Evolutionary conservation across 257 asterid species (phyloP), one percentile per base, ranked within the genome.

Genomic region (Nemophila menziesii): DNA sequence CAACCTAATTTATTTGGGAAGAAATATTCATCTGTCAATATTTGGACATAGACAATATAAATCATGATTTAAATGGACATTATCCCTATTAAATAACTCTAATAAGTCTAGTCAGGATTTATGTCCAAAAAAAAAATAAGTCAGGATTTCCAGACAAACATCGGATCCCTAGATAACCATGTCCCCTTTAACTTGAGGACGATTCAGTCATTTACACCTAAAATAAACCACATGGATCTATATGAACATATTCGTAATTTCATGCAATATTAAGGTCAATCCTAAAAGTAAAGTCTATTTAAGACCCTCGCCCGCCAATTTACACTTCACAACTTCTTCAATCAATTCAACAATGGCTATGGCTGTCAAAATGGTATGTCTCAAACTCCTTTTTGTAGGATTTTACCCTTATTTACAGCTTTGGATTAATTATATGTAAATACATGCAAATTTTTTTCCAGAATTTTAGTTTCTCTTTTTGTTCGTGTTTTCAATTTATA

Each of bases 331-430:
- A 2, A 29, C 16, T 38, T 5, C 3, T 37, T 34, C 44, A 15
- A 4, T 53, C 54, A 37, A 16, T 40, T 39, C 55, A 50, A 72
- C 44, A 53, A 84, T 80, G 95, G 85, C 87, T 11, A 85, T 80
- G 95, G 87, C 95, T 65, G 66, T 85, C 86, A 85, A 80, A 73
- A 78, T 85, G 93, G 95, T 82, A 72, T 5, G 6, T 22, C 15
- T 29, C 36, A 29, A 29, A 2, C 36, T 5, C 7, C 12, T 29
- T 29, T 29, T 13, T n/a, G n/a, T n/a, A n/a, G n/a, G n/a, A n/a
- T n/a, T n/a, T n/a, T n/a, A n/a, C n/a, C n/a, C n/a, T n/a, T n/a
- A n/a, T n/a, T n/a, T n/a, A n/a, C n/a, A n/a, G n/a, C n/a, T n/a
- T n/a, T n/a, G n/a, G n/a, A n/a, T n/a, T n/a, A n/a, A n/a, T n/a